Evolutionary conservation across 2,329 filamentous ascomycete species (phyloP).

Genomic region (Leptographium flavum): DNA sequence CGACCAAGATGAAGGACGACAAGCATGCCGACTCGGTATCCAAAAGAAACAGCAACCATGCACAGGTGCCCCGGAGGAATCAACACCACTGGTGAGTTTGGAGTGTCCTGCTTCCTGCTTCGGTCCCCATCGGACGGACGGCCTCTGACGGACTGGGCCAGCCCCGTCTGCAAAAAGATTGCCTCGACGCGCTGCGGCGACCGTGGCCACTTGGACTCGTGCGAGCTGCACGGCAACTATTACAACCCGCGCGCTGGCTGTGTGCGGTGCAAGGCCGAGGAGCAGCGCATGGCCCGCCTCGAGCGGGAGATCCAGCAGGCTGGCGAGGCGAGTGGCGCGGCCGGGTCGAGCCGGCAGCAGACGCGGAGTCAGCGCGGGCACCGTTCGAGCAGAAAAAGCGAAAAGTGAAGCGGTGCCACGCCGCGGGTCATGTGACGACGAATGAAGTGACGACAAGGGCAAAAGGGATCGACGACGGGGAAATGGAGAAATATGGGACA

Average conservation of each 20-base stretch:
- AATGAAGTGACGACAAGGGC: no score
- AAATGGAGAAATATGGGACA: no score
- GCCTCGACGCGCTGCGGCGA: slow-evolving; percentile 1
- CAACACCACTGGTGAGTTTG: neutral
- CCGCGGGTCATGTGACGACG: no score
- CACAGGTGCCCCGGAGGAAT: neutral
- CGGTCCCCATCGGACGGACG: neutral
- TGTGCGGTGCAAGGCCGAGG: slow-evolving; percentile 1
- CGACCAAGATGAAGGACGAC: neutral
- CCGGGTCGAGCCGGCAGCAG: neutral
- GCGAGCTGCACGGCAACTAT: slow-evolving; percentile 8
- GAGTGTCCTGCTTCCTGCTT: no score
- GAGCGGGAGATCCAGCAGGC: neutral
- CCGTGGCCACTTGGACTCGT: slow-evolving; percentile 1
- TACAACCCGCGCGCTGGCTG: slow-evolving; percentile 11
- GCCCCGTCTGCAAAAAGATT: slow-evolving; percentile 1
- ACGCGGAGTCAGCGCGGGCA: no score
- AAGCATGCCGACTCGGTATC: no score
- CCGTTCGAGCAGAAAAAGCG: no score
- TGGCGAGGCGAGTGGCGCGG: neutral
- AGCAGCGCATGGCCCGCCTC: neutral
- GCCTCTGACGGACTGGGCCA: neutral
- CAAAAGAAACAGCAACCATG: neutral
- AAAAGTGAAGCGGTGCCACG: no score
- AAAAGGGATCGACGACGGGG: no score